Conservation (phyloP, 2,329 filamentous ascomycete genomes). For the Volutella citrinella region DNA sequence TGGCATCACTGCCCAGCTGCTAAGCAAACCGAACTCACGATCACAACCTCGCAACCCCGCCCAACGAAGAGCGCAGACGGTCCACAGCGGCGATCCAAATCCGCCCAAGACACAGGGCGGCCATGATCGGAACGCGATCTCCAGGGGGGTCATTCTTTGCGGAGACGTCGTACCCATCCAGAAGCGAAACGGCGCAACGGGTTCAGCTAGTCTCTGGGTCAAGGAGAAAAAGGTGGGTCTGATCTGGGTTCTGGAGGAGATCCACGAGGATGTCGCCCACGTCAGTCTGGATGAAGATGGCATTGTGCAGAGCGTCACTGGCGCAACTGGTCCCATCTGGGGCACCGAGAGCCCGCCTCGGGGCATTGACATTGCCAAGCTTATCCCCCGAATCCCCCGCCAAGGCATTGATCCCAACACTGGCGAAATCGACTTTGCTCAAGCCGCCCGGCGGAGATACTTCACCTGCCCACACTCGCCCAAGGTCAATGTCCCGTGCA, state of each 20-base stretch:
- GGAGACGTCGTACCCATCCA: slow-evolving; percentile 98
- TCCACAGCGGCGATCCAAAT: slow-evolving; percentile 54
- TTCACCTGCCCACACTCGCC: slow-evolving; percentile 82
- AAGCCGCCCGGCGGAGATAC: slow-evolving; percentile 68
- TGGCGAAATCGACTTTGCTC: slow-evolving; percentile 74
- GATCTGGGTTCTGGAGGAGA: slow-evolving; percentile 98
- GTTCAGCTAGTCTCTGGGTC: slow-evolving; percentile 95
- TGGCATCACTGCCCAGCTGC: slow-evolving; percentile 81
- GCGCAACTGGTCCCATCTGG: slow-evolving; percentile 86
- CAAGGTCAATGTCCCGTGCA: slow-evolving; percentile 79
- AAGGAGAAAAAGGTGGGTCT: slow-evolving; percentile 93
- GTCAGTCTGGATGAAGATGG: slow-evolving; percentile 77
- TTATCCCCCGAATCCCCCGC: slow-evolving; percentile 80
- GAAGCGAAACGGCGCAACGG: slow-evolving; percentile 88
- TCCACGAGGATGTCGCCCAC: slow-evolving; percentile 86
- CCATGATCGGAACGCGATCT: slow-evolving; percentile 71
- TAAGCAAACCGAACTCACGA: slow-evolving; percentile 74
- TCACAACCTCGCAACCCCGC: slow-evolving; percentile 52
- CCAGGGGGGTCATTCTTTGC: slow-evolving; percentile 85
- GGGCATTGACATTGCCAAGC: slow-evolving; percentile 71
- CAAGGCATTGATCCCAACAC: slow-evolving; percentile 67
- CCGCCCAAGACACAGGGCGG: slow-evolving; percentile 52
- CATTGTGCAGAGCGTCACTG: slow-evolving; percentile 64
- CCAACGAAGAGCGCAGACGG: slow-evolving; percentile 60
- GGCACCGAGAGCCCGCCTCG: slow-evolving; percentile 64